Evolutionary conservation across 768 basidiomycete genomes (phyloP), one percentile per base, ranked within the genome.

Genomic region (Lactifluus pinguis): DNA sequence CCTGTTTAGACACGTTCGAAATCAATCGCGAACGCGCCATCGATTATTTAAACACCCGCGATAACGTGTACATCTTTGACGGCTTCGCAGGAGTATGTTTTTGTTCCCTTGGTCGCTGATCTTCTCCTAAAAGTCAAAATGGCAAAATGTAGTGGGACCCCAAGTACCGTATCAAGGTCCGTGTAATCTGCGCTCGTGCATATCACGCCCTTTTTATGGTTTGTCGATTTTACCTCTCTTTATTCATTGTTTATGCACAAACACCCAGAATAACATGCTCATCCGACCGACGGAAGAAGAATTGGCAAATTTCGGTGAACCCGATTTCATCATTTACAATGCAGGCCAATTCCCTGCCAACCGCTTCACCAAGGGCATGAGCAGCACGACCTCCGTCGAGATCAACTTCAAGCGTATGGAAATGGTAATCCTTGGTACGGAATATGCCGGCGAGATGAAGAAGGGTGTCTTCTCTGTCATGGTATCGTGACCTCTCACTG

Each of bases 331-430:
- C 77, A 98, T 99, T 75, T 98, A 98, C 84, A 98, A 98, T 75
- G 97, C 97, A 49, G 97, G 97, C 65, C 95, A 98, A 74, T 98
- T 99, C 87, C 95, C 97, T 14, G 97, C 97, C 68, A 99, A 99
- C 75, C 89, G 97, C 48, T 98, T 98, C 83, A 99, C 97, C 62
- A 93, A 97, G 79, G 97, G 97, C 75, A 98, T 98, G 97, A 95
- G 92, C 63, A 97, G 94, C 10, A 92, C 94, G 34, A 98, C 97
- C 6, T 97, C 95, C 3, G 95, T 99, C 53, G 95, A 98, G 77
- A 92, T 99, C 80, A 99, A 99, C 83, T 98, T 99, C 77, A 97
- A 97, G 81, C 91, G 97, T 44, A 97, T 94, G 93, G 97, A 99
- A 76, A 99, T 99, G 97, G 95, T 99, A 69, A 98, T 99, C 70